A percentile compares a stretch with the other conserved stretches of the same genome.
phyloP scores from a whole-genome alignment of 306 rosid species.

The Dalbergia cochinchinensis region DNA sequence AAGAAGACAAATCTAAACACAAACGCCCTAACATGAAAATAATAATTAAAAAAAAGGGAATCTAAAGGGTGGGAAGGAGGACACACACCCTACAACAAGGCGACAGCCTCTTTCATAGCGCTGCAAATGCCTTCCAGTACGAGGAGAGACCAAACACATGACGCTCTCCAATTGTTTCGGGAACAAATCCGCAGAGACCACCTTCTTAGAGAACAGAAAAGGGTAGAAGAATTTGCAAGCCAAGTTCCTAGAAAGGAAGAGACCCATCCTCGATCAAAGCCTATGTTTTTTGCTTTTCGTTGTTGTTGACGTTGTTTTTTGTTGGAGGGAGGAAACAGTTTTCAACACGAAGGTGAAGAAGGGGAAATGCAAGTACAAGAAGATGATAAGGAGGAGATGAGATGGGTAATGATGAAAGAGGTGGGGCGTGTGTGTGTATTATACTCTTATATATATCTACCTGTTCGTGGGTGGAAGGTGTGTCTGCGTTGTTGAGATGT shows the following conservation, averaged over 20 bases:
- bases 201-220: conserved; percentile 45
- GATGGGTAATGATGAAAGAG: background rate
- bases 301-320: background rate
- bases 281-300: background rate
- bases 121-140: conserved; percentile 82
- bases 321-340: background rate
- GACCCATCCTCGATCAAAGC: conserved; percentile 56
- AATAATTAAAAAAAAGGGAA: background rate
- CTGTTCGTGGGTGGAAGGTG: conserved; percentile 28
- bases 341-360: background rate
- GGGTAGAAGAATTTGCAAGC: conserved; percentile 54
- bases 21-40: background rate
- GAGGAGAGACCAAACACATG: conserved; percentile 66
- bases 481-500: conserved; percentile 38
- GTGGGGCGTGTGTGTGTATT: background rate
- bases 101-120: conserved; percentile 78
- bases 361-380: background rate
- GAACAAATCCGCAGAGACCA: conserved; percentile 47
- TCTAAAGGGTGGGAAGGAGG: background rate
- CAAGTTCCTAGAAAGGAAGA: conserved; percentile 60
- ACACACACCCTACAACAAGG: conserved; percentile 86
- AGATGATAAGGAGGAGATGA: background rate
- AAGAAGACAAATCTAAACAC: background rate
- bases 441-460: conserved; percentile 15
- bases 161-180: conserved; percentile 53